Evolutionary conservation across 140 eudicot species (phyloP).

Genomic region (Bidens hawaiensis): DNA sequence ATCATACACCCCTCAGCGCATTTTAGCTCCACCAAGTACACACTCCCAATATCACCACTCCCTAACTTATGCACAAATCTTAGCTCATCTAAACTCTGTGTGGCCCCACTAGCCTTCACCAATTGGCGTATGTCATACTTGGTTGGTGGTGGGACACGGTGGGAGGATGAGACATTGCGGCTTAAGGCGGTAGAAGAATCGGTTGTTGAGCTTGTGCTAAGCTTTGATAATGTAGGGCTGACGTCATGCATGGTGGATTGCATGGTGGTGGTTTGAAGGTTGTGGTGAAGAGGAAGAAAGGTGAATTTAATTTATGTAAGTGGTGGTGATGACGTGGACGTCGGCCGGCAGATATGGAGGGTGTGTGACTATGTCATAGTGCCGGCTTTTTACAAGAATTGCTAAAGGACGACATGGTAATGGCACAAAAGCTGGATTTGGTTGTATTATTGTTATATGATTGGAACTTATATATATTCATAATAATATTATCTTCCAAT

Average conservation of each 20-base stretch:
- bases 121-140: conserved; percentile 36
- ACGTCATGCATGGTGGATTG: conserved; percentile 18
- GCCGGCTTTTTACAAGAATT: conserved; percentile 33
- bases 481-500: not conserved
- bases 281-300: not conserved
- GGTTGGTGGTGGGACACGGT: conserved; percentile 27
- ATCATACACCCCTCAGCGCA: conserved; percentile 49
- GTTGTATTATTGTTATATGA: conserved; percentile 20
- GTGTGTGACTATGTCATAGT: conserved; percentile 20
- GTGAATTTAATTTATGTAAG: conserved; percentile 19
- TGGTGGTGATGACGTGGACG: conserved; percentile 19
- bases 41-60: conserved; percentile 78
- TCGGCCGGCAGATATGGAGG: conserved; percentile 33
- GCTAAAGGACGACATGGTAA: not conserved
- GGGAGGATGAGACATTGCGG: conserved; percentile 17
- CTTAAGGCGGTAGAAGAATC: conserved; percentile 28
- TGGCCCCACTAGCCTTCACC: conserved; percentile 13
- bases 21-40: conserved; percentile 73
- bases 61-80: conserved; percentile 55
- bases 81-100: conserved; percentile 38
- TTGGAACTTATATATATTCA: too few relatives aligned
- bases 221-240: conserved; percentile 29
- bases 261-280: conserved; percentile 12
- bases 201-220: conserved; percentile 37
- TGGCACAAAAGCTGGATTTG: conserved; percentile 28